Evolutionary conservation across 768 basidiomycete genomes (phyloP).

Genomic region (Termitomyces sp.): DNA sequence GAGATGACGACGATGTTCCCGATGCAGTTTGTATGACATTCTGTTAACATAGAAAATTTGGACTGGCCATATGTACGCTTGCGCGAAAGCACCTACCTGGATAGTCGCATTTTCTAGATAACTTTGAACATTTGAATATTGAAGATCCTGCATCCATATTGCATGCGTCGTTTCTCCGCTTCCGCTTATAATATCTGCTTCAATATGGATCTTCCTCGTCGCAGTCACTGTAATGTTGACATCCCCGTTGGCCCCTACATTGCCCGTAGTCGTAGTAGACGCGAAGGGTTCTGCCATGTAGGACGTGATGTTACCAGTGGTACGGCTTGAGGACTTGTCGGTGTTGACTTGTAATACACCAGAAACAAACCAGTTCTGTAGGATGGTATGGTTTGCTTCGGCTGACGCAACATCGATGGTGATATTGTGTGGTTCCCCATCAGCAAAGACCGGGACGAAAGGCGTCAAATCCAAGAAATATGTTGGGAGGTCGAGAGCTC

Average conservation of each 20-base stretch:
- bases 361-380: conserved; percentile 75
- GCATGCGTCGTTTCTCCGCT: conserved; percentile 54
- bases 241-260: conserved; percentile 32
- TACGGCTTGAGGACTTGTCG: conserved; percentile 52
- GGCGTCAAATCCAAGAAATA: conserved; percentile 77
- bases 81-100: conserved; percentile 22
- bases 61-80: not conserved
- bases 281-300: conserved; percentile 58
- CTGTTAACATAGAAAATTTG: conserved; percentile 16
- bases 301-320: conserved; percentile 58
- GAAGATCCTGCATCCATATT: conserved; percentile 50
- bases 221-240: conserved; percentile 59
- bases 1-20: conserved; percentile 29
- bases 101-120: conserved; percentile 42
- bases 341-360: conserved; percentile 63
- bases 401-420: conserved; percentile 69
- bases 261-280: conserved; percentile 40
- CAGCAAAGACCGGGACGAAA: conserved; percentile 64
- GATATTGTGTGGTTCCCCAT: conserved; percentile 61
- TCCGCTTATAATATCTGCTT: conserved; percentile 54
- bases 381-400: conserved; percentile 56
- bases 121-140: conserved; percentile 58
- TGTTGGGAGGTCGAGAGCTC: conserved; percentile 71
- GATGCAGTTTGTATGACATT: conserved; percentile 34
- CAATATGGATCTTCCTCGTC: conserved; percentile 49